Evolutionary conservation across 805 yeast species (phyloP), one percentile per base, ranked within the genome.

Genomic region (Yamadazyma scolyti): DNA sequence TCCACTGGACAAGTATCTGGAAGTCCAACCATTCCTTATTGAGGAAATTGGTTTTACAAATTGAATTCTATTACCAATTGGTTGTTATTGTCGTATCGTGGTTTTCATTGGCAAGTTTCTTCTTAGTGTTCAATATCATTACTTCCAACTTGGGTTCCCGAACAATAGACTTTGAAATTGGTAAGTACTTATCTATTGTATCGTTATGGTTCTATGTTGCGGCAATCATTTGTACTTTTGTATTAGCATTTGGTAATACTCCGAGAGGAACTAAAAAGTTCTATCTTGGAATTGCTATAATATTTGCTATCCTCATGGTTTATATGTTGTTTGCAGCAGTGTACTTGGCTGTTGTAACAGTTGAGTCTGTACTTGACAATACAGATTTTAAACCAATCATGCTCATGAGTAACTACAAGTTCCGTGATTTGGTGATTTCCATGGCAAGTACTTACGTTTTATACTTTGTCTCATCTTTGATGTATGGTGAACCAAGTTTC

Each of bases 61-160:
- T 90, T 41, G 97, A 93, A 56, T 93, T 93, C 57, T 63, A 85
- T 40, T 93, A 89, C 60, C 90, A 89, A 53, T 57, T 81, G 25
- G 58, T 85, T 32, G 77, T 81, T 24, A 70, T 90, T 31, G 47
- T 87, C 31, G 83, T 89, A 27, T 83, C 96, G 3, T 90, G 96
- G 96, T 90, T 90, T 52, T 84, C 96, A 1, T 60, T 90, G 36
- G 94, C 93, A 22, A 85, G 90, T 25, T 93, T 86, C 56, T 90
- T 85, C 56, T 59, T 93, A 36, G 96, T 90, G 32, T 90, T 90
- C 65, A 69, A 95, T 49, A 86, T 90, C 43, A 71, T 93, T 50
- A 83, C 96, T 0, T 73, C 80, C 18, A 81, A 89, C 32, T 68
- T 90, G 40, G 93, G 83, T 9, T 74, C 78, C 18, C 35, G 65